phyloP scores from a whole-genome alignment of 2,329 filamentous ascomycete genomes.

The Apiospora rasikravindrae region DNA sequence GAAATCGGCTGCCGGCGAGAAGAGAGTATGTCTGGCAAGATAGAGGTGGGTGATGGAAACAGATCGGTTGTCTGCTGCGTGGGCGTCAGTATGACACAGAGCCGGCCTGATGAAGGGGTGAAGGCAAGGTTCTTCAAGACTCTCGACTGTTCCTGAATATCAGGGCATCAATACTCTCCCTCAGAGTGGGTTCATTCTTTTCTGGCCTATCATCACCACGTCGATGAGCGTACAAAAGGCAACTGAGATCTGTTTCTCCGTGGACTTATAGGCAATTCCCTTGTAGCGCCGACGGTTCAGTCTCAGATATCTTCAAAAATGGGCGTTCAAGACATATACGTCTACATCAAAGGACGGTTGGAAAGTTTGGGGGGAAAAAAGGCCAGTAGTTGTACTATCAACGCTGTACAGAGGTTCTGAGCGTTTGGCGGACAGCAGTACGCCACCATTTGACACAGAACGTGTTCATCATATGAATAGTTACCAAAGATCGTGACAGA shows the following conservation, averaged over 20 bases:
- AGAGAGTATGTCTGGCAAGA: neutral
- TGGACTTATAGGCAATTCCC: neutral
- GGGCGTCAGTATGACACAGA: too few species aligned
- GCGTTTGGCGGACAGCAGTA: neutral
- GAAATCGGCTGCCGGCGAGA: neutral
- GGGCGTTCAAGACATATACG: neutral
- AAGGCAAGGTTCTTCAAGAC: neutral
- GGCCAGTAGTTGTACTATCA: neutral
- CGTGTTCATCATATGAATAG: neutral
- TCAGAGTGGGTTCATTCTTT: neutral
- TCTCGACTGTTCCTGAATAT: neutral
- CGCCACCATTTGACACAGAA: neutral
- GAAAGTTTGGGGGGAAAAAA: neutral
- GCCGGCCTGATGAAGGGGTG: neutral
- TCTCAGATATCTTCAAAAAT: neutral
- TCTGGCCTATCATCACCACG: neutral
- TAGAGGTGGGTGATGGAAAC: neutral
- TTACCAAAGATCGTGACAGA: neutral
- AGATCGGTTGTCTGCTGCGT: neutral
- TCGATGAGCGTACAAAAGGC: neutral
- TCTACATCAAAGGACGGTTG: neutral
- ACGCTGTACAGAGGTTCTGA: neutral
- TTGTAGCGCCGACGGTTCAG: neutral
- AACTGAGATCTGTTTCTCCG: neutral
- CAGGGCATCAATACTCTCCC: neutral